phyloP scores from a whole-genome alignment of 2,329 filamentous ascomycete species.

The Trichophyton mentagrophytes region DNA sequence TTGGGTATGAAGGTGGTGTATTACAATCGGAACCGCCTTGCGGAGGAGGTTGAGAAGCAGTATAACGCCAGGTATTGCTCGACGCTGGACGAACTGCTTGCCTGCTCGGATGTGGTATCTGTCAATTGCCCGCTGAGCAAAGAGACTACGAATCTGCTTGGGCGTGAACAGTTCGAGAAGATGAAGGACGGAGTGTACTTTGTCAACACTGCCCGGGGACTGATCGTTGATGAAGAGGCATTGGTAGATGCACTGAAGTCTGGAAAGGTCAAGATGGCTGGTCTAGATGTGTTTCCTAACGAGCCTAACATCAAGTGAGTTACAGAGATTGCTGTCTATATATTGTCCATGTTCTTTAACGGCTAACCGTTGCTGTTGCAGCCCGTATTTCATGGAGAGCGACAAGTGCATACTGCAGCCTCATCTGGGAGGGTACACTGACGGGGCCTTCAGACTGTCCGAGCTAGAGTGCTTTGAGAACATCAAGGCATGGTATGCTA shows the following conservation, averaged over 20 bases:
- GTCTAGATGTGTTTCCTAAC: conserved; percentile 37
- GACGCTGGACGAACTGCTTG: conserved; percentile 30
- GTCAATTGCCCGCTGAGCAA: conserved; percentile 38
- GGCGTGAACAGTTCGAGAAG: conserved; percentile 27
- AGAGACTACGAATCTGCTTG: conserved; percentile 32
- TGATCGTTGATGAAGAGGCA: conserved; percentile 38
- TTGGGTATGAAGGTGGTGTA: conserved; percentile 38
- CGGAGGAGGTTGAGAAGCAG: conserved; percentile 23
- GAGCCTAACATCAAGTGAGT: conserved; percentile 32
- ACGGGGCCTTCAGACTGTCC: conserved; percentile 33
- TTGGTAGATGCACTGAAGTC: conserved; percentile 36
- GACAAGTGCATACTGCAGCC: conserved; percentile 35
- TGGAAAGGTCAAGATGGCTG: conserved; percentile 36
- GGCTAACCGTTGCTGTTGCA: neutral
- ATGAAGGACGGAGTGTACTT: conserved; percentile 40
- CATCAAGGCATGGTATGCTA: conserved; percentile 29
- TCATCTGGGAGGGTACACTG: conserved; percentile 35
- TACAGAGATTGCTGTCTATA: too few relatives aligned
- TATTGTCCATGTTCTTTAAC: neutral
- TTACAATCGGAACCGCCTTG: conserved; percentile 30
- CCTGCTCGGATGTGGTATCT: conserved; percentile 31
- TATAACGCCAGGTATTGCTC: conserved; percentile 28
- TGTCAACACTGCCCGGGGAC: conserved; percentile 42
- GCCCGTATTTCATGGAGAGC: conserved; percentile 28
- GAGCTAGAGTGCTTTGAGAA: conserved; percentile 39